Conservation (phyloP, 1,284 basidiomycete genomes). For the Leccinum ponderosum region DNA sequence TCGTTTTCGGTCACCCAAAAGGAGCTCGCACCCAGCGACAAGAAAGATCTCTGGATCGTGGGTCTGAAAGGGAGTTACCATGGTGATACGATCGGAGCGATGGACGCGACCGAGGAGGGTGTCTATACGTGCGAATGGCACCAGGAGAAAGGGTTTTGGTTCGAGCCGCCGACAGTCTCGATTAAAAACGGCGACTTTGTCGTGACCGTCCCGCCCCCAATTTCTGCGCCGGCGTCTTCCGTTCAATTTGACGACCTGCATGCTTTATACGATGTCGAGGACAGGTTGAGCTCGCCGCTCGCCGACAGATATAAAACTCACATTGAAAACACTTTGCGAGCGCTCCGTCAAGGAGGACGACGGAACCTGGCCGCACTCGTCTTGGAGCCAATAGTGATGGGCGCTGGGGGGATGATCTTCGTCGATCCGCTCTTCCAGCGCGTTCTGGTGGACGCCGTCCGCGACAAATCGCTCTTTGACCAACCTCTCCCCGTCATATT, state of each 20-base stretch:
- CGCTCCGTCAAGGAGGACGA: constrained; percentile 42
- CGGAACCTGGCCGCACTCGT: constrained; percentile 72
- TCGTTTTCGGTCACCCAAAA: constrained; percentile 54
- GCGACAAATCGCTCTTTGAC: constrained; percentile 41
- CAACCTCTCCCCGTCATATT: constrained; percentile 87
- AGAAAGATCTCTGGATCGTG: constrained; percentile 74
- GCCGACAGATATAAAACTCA: constrained; percentile 65
- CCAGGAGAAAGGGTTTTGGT: constrained; percentile 89
- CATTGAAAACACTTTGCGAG: constrained; percentile 57
- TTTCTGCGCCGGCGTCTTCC: constrained; percentile 37
- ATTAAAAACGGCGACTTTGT: constrained; percentile 63
- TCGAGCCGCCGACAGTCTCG: constrained; percentile 83
- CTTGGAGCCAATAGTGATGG: constrained; percentile 92
- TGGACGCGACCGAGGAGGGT: constrained; percentile 93
- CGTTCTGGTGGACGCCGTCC: constrained; percentile 80
- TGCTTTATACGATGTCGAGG: constrained; percentile 73
- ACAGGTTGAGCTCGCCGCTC: constrained; percentile 61
- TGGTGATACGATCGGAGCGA: constrained; percentile 96
- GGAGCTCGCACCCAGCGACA: constrained; percentile 36
- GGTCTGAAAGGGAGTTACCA: constrained; percentile 96
- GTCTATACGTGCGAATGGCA: constrained; percentile 99
- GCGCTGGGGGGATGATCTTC: constrained; percentile 97
- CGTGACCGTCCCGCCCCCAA: constrained; percentile 59
- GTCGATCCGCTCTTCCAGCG: constrained; percentile 97
- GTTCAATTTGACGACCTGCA: constrained; percentile 47